Evolutionary conservation across 208 protist genomes (phyloP).

Genomic region (Perkinsela sp.): DNA sequence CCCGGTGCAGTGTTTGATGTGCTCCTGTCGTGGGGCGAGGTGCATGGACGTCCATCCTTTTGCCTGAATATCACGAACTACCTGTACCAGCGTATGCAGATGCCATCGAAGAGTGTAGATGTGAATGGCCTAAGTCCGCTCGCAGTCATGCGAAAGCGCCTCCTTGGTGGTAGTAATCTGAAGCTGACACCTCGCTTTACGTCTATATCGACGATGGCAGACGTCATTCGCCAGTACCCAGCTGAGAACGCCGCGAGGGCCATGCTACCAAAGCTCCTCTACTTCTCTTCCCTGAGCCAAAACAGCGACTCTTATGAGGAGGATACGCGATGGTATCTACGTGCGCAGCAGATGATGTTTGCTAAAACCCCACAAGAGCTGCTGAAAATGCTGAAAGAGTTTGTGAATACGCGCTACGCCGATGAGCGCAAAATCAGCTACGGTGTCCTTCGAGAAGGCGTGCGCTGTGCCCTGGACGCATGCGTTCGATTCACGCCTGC

Average conservation of each 20-base stretch:
- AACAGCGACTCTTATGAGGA: background rate
- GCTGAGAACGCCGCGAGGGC: background rate
- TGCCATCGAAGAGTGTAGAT: background rate
- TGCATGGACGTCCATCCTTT: background rate
- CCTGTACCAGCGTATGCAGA: background rate
- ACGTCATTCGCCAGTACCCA: background rate
- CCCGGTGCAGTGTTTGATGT: background rate
- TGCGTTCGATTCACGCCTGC: background rate
- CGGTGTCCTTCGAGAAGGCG: background rate
- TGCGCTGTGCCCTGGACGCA: background rate
- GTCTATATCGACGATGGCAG: background rate
- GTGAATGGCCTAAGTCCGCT: background rate
- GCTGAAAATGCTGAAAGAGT: background rate
- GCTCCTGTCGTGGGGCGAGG: background rate
- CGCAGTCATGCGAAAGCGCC: background rate
- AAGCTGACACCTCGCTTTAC: background rate
- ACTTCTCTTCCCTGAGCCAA: background rate
- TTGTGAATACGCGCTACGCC: background rate
- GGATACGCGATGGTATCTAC: background rate
- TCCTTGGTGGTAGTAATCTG: background rate
- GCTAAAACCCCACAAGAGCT: background rate
- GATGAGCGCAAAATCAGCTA: background rate
- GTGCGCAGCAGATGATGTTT: background rate
- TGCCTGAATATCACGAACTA: background rate
- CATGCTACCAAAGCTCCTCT: background rate